Base-by-base conservation (phyloP, 768 basidiomycete genomes). In the Multifurca ochricompacta region DNA sequence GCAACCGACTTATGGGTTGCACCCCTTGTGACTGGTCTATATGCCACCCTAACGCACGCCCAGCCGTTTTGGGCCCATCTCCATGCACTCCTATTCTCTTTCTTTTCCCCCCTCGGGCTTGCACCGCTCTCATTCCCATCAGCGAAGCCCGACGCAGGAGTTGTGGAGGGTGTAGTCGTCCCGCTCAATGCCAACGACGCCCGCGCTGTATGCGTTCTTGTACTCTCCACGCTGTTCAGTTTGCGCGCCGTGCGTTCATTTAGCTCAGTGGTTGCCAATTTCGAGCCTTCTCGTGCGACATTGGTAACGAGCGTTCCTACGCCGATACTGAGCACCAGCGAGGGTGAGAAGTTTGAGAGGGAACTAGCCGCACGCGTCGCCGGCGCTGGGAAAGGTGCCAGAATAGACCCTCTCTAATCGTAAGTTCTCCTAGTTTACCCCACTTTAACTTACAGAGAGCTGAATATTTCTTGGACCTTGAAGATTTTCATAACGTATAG, bases 1-100 rank as follows among this genome's bases (percentile, higher is more conserved):
- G 80, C 82, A 30, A 77, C 81, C 0, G 92, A 95, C 65, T 67
- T 92, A 35, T 94, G 91, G 91, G 79, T 80, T 68, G 90, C 92
- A 10, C 84, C 90, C 6, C 69, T 83, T 56, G 71, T 83, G 60
- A 91, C 90, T 13, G 85, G 74, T 2, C 64, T 93, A 10, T 93
- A 88, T 66, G 83, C 91, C 51, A 77, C 83, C 56, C 75, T 93
- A 45, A 91, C 90, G 7, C 89, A 91, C 59, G 82, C 87, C 0
- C 91, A 94, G 65, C 87, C 91, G 2, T 85, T 86, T 67, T 92
- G 56, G 25, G 60, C 67, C 37, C 18, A 39, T 45, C 48, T 53
- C 36, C 59, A 45, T 47, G 49, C 51, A 27, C 51, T 53, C 40
- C 48, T 49, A 30, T 62, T 59, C 40, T 49, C 47, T 6, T 50